Base-by-base conservation (phyloP, 2,329 filamentous ascomycete species). In the Phialophora expanda region DNA sequence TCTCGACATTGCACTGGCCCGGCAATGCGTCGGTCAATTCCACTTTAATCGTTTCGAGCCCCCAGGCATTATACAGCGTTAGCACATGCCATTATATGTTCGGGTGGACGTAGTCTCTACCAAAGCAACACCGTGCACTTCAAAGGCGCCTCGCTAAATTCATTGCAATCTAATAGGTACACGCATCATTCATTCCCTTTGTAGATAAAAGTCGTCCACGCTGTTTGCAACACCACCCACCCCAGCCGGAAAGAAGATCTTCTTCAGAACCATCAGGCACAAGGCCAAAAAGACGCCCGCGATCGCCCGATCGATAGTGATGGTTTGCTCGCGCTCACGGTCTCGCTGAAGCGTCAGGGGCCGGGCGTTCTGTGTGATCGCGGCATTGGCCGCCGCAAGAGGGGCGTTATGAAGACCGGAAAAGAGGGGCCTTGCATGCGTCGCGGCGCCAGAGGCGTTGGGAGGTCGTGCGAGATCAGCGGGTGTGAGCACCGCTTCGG, bases 241-340 rank as follows among this genome's bases (percentile, higher is more conserved):
- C 14, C 69, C 68, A 6, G 69, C 67, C 24, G 69, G 71, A 58
- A 71, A 73, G 56, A 73, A 71, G 22, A 85, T 77, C 64, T 83
- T 83, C 63, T 81, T 81, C 26, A 86, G 69, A 3, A 97, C 80
- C 81, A 96, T 86, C 24, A 91, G 86, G 3, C 88, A 80, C 22
- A 97, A 80, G 28, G 90, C 82, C 14, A 91, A 83, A 0, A 91
- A 81, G 20, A 97, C 78, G 6, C 87, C 89, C 24, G 89, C 86
- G 70, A 97, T 97, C 44, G 89, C 85, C 69, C 91, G 87, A 77
- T 97, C 93, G 20, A 97, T 83, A 90, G 92, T 96, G 12, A 87
- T 61, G 14, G 63, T 65, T 22, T 60, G 63, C 17, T 67, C 48
- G 5, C 64, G 44, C 32, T 50, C 56, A n/a, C 65, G 58, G 3